Evolutionary conservation across 2,329 filamentous ascomycete genomes (phyloP), one percentile per base, ranked within the genome.

Genomic region (Fusarium xylarioides): DNA sequence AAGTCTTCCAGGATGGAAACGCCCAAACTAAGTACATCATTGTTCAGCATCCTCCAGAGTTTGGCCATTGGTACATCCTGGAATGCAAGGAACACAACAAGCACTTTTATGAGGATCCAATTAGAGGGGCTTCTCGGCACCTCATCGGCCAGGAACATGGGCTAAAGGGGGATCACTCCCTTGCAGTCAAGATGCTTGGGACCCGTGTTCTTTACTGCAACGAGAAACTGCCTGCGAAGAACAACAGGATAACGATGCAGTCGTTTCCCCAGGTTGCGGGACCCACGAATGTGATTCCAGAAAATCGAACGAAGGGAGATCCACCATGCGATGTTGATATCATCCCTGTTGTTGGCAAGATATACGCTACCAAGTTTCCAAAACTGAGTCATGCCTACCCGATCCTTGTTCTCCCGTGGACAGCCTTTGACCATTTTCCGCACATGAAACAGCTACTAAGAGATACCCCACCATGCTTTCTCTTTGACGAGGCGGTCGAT

Each of bases 1-100:
- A 73, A 30, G 56, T 73, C 6, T 73, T 42, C 19, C 68, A 73
- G 53, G 34, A 40, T 3, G 70, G 70, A 28, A 38, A 63, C 0
- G 65, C 68, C 1, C 16, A 26, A 4, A 14, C 18, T 6, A 65
- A 72, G 21, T 65, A 66, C 23, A 34, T 34, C 2, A 66, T 72
- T 6, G 30, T 38, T 9, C 38, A 46, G 0, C 23, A 56, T 10
- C 55, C 55, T 11, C 23, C 32, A n/a, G 4, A 37, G 11, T 10
- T 4, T 28, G 40, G 4, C 3, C 1, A 58, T 0, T 73, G 70
- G 68, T 73, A 73, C 5, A 72, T 72, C 11, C 11, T 73, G 1
- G 55, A 62, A 30, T 73, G 70, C 9, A 37, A 32, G 0, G 37
- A 69, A 5, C 68, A 72, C n/a, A 10, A 40, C 1, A 61, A n/a